These are phyloP conservation scores for Ceratocystis colombiana DNA, from an alignment of 2,329 filamentous ascomycete genomes.

Conservation along the genomic window DNA sequence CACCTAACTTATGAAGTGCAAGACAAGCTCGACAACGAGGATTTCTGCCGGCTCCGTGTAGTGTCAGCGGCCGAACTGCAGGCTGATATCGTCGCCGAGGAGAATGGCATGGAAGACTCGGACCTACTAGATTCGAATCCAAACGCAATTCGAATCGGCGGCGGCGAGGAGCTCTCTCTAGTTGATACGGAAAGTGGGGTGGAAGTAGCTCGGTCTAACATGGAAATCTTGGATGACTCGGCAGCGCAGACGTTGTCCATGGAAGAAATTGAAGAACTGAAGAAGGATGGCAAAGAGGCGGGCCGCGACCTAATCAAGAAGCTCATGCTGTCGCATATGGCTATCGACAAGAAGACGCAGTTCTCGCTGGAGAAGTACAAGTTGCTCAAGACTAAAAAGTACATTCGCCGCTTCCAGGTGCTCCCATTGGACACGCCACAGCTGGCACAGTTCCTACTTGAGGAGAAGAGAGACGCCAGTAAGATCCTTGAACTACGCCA, in stretches of 20 bases:
- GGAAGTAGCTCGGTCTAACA: constrained; percentile 45
- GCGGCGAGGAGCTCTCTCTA: constrained; percentile 38
- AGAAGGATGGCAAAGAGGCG: constrained; percentile 62
- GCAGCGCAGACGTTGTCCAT: constrained; percentile 67
- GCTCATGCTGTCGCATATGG: constrained; percentile 78
- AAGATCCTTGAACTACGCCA: constrained; percentile 80
- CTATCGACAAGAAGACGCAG: constrained; percentile 83
- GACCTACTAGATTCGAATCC: constrained; percentile 41
- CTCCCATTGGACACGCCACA: constrained; percentile 70
- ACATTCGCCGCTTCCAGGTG: constrained; percentile 75
- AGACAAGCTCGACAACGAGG: constrained; percentile 55
- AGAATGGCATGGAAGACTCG: constrained; percentile 32
- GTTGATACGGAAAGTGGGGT: constrained; percentile 36
- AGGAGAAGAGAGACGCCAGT: constrained; percentile 61
- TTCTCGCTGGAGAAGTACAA: constrained; percentile 96
- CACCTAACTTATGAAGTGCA: constrained; percentile 84
- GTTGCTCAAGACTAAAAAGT: constrained; percentile 86
- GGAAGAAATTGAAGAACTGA: constrained; percentile 64
- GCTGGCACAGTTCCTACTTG: constrained; percentile 65
- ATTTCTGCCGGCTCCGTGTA: constrained; percentile 60
- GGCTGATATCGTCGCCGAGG: constrained; percentile 57
- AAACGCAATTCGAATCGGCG: constrained; percentile 34
- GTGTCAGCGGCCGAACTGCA: constrained; percentile 75
- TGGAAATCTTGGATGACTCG: constrained; percentile 50
- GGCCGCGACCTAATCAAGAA: constrained; percentile 89